Evolutionary conservation across 1,284 basidiomycete species (phyloP), one percentile per base, ranked within the genome.

Genomic region (Macrocybe sp.): DNA sequence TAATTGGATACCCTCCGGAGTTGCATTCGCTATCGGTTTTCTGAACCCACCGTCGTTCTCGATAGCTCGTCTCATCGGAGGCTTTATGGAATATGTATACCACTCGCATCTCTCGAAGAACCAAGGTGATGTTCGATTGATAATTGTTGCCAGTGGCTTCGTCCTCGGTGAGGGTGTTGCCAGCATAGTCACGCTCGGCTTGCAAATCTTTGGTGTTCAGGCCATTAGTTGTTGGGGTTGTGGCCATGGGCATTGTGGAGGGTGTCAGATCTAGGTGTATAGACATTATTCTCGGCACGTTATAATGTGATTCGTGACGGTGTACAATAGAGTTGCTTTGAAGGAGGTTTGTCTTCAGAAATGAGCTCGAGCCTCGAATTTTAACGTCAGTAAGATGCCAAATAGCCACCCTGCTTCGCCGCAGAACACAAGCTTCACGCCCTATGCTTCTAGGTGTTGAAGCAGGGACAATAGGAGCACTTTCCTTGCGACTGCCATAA

Each of bases 21-120:
- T 93, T 29, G 90, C 90, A 0, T 93, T 93, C 56, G 87, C 88
- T 6, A 89, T 90, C 54, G 88, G 93, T 0, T 96, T 98, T 69
- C 76, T 97, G 61, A 98, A 97, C 63, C 93, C 94, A 1, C 95
- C 96, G 3, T 92, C 90, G 6, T 98, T 98, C 70, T 92, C 92
- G 4, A 77, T 98, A 45, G 93, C 95, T 1, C 81, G 95, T 42
- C 74, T 98, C 29, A 76, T 97, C 42, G 96, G 96, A 34, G 96
- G 95, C 2, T 62, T 92, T 54, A 69, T 90, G 54, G 92, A 94
- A 53, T 81, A 86, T 63, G 64, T 78, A 49, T 83, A 85, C 66
- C 74, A 81, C 61, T 75, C 70, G 28, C 71, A 73, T 33, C 65
- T 72, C 55, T 68, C 70, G 29, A 72, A 68, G 52, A 73, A 75